These are phyloP conservation scores for Saprolegnia diclina DNA, from an alignment of 352 stramenopile species.

Conservation along the genomic window DNA sequence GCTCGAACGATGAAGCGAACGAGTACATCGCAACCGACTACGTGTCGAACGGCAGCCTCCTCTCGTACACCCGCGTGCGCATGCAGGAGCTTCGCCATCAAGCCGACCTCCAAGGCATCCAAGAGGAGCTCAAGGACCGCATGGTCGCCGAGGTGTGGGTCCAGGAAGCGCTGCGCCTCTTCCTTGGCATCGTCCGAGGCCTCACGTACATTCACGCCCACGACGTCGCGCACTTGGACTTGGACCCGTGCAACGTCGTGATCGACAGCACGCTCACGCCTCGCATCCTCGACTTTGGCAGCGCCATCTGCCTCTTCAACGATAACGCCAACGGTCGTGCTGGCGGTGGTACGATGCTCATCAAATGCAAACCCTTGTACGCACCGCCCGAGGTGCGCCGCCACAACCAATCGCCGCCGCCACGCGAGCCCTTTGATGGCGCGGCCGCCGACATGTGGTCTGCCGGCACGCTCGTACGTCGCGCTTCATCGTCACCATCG, in stretches of 20 bases:
- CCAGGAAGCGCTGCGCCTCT: conserved; percentile 59
- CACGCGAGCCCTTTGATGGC: conserved; percentile 58
- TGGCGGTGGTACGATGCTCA: conserved; percentile 42
- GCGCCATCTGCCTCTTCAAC: conserved; percentile 68
- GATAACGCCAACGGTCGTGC: conserved; percentile 38
- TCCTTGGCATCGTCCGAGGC: conserved; percentile 54
- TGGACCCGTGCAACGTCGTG: conserved; percentile 75
- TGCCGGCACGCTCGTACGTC: conserved; percentile 57
- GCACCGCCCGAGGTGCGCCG: conserved; percentile 59
- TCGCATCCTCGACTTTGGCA: conserved; percentile 76
- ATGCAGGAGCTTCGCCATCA: conserved; percentile 52
- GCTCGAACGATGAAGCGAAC: conserved; percentile 51
- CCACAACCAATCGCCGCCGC: conserved; percentile 52
- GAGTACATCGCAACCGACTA: conserved; percentile 80
- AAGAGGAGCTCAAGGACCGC: conserved; percentile 51
- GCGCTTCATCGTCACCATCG: conserved; percentile 1
- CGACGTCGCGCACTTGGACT: conserved; percentile 72
- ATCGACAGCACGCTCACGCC: conserved; percentile 48
- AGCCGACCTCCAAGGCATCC: conserved; percentile 46
- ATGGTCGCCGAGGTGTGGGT: conserved; percentile 67
- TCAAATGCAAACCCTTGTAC: conserved; percentile 80
- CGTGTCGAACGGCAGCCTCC: conserved; percentile 55
- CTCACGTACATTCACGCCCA: conserved; percentile 74
- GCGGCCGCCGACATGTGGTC: conserved; percentile 76
- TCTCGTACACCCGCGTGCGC: conserved; percentile 58